A percentile compares a stretch with the other conserved stretches of the same genome.
These are phyloP conservation scores for Fusarium circinatum DNA, from an alignment of 2,329 filamentous ascomycete species.

Conservation along the genomic window DNA sequence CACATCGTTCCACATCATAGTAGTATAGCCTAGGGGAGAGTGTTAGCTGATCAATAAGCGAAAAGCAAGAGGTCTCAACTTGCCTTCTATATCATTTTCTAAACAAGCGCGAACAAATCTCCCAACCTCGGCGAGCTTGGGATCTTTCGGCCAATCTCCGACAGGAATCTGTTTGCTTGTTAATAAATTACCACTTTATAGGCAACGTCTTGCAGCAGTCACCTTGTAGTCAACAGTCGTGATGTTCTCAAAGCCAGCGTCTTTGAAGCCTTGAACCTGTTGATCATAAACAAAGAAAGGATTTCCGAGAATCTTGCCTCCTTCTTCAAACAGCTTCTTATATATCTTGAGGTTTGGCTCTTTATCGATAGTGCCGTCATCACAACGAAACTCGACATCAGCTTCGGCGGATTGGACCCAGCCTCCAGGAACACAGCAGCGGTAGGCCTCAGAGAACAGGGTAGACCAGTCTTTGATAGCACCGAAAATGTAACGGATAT, in stretches of 20 bases:
- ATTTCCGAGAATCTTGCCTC: slow-evolving; percentile 11
- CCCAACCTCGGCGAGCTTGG: slow-evolving; percentile 24
- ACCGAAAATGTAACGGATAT: slow-evolving; percentile 36
- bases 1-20: slow-evolving; percentile 32
- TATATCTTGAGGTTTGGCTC: neutral
- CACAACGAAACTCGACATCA: slow-evolving; percentile 19
- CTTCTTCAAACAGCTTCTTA: slow-evolving; percentile 24
- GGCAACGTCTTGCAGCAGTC: accelerated
- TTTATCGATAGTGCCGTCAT: slow-evolving; percentile 24
- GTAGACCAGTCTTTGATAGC: slow-evolving; percentile 31
- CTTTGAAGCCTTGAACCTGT: slow-evolving; percentile 23
- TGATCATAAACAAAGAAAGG: slow-evolving; percentile 26
- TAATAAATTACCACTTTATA: accelerated
- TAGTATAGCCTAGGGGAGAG: neutral
- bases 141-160: slow-evolving; percentile 31
- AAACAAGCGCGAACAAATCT: slow-evolving; percentile 24
- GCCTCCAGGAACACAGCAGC: slow-evolving; percentile 33
- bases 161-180: slow-evolving; percentile 14
- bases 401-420: slow-evolving; percentile 35
- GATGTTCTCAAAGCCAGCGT: slow-evolving; percentile 30
- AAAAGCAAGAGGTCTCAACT: accelerated
- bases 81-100: slow-evolving; percentile 34
- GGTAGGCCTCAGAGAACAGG: slow-evolving; percentile 30
- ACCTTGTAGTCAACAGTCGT: slow-evolving; percentile 36
- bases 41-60: accelerated